phyloP scores from a whole-genome alignment of 192 early-diverging fungal species.

The Backusella parvicylindrica region DNA sequence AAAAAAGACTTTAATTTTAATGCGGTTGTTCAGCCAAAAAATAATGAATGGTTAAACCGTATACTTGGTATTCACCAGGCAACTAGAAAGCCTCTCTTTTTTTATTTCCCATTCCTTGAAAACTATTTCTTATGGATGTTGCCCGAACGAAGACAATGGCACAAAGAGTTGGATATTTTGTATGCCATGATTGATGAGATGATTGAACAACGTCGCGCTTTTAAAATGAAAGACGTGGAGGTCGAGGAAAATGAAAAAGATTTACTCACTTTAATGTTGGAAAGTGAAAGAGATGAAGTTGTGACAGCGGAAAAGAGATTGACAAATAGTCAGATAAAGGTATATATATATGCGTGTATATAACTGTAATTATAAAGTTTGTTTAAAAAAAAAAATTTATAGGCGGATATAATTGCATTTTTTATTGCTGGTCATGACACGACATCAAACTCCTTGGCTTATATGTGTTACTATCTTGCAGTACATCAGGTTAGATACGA shows the following conservation, averaged over 20 bases:
- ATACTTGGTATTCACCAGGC: not conserved
- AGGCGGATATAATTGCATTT: not conserved
- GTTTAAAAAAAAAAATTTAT: too few species aligned
- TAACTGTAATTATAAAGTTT: constrained; percentile 2
- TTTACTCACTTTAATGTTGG: constrained; percentile 48
- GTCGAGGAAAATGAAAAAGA: constrained; percentile 10
- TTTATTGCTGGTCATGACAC: constrained; percentile 13
- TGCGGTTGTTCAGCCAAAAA: not conserved
- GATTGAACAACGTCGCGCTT: not conserved
- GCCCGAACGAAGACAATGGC: not conserved
- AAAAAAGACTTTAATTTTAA: constrained; percentile 1
- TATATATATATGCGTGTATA: constrained; percentile 39
- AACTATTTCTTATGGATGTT: not conserved
- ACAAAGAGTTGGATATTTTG: not conserved
- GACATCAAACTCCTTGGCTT: constrained; percentile 24
- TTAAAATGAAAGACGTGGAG: not conserved
- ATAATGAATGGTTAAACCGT: not conserved
- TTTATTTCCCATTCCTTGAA: constrained; percentile 8
- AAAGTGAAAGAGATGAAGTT: constrained; percentile 34
- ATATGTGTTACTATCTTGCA: constrained; percentile 44
- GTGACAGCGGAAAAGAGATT: constrained; percentile 29
- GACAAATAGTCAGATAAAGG: constrained; percentile 19
- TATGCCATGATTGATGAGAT: not conserved
- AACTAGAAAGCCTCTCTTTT: not conserved
- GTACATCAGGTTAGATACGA: constrained; percentile 3